phyloP scores from a whole-genome alignment of 164 flowering plant species.

The Umbellularia californica region DNA sequence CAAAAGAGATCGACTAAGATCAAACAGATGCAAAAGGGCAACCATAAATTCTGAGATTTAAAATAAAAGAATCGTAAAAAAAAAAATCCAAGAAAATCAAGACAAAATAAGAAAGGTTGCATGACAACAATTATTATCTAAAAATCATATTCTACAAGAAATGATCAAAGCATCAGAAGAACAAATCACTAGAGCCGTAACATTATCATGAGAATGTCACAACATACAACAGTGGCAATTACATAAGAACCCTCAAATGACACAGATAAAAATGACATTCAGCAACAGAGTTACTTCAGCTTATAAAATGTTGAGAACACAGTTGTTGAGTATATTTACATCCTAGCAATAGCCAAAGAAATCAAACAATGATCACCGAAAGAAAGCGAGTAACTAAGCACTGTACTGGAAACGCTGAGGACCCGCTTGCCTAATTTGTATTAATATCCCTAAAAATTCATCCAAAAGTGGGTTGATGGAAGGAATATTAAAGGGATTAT shows the following conservation, averaged over 20 bases:
- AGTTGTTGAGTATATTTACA: conserved; percentile 12
- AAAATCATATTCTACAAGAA: background rate
- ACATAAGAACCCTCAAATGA: background rate
- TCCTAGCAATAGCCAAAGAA: conserved; percentile 2
- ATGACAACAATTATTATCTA: too few species aligned
- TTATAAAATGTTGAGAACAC: background rate
- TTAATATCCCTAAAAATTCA: too few species aligned
- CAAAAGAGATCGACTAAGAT: too few species aligned
- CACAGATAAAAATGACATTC: background rate
- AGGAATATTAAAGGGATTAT: too few species aligned
- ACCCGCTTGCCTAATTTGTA: background rate
- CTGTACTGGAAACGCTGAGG: background rate
- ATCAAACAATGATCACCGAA: background rate
- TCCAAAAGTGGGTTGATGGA: too few species aligned
- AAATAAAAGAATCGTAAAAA: too few species aligned
- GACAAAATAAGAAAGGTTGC: background rate
- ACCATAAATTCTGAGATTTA: too few species aligned
- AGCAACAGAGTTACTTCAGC: background rate
- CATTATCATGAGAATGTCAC: background rate
- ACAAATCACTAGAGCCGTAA: background rate
- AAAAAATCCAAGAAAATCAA: too few species aligned
- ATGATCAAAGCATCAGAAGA: background rate
- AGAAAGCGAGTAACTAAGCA: background rate
- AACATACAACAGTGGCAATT: background rate
- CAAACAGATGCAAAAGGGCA: too few species aligned